These are phyloP conservation scores for Leishmania gerbilli DNA, from an alignment of 208 protist species.

Conservation along the genomic window DNA sequence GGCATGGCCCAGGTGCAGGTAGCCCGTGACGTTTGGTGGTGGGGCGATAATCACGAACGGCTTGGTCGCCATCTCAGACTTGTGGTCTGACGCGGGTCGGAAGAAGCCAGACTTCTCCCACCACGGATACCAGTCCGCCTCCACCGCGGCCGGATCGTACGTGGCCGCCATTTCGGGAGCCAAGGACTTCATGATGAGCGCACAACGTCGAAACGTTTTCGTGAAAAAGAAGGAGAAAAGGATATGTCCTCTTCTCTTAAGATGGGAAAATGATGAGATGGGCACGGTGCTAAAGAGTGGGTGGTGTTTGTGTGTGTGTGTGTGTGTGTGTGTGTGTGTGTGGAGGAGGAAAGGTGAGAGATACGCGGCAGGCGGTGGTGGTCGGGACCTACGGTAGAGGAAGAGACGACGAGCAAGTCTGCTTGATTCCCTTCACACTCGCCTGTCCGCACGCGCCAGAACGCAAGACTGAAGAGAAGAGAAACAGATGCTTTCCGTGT, in stretches of 20 bases:
- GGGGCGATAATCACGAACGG: conserved; percentile 98
- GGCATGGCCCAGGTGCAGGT: conserved; percentile 99
- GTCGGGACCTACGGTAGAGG: background rate
- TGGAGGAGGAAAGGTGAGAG: too few relatives aligned
- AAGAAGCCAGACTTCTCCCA: conserved; percentile 98
- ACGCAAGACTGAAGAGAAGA: background rate
- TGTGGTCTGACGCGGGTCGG: conserved; percentile 80
- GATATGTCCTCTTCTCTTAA: background rate
- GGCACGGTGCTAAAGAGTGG: background rate
- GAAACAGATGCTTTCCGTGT: too few relatives aligned
- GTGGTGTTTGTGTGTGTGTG: background rate
- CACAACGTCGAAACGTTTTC: conserved; percentile 56
- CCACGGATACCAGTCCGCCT: conserved; percentile 97
- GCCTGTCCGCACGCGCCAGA: background rate
- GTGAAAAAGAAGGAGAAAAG: background rate
- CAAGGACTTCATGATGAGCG: conserved; percentile 80
- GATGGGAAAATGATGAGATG: background rate
- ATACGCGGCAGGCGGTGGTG: background rate
- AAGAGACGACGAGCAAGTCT: background rate
- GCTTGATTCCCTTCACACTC: background rate
- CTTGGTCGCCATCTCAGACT: conserved; percentile 62
- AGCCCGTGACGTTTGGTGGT: conserved; percentile 99
- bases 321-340: background rate
- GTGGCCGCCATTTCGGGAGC: conserved; percentile 81
- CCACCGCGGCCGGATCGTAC: conserved; percentile 96